These are phyloP conservation scores for Daedalea quercina DNA, from an alignment of 768 basidiomycete species.

Conservation along the genomic window DNA sequence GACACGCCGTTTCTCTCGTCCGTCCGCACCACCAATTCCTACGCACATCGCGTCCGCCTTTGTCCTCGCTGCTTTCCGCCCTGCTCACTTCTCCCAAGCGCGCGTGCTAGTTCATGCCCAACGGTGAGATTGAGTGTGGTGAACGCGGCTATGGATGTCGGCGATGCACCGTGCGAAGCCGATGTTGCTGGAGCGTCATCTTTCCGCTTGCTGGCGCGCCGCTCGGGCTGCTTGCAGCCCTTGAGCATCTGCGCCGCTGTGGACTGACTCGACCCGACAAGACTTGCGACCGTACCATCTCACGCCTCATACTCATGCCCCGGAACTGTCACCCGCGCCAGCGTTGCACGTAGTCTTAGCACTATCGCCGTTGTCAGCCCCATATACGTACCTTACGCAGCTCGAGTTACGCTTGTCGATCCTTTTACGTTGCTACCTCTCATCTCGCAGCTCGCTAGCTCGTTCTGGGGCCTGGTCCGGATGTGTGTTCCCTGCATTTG, in stretches of 20 bases:
- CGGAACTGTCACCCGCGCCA: constrained; percentile 8
- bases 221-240: constrained; percentile 16
- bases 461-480: not conserved
- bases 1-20: constrained; percentile 7
- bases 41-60: constrained; percentile 12
- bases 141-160: constrained; percentile 11
- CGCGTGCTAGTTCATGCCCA: constrained; percentile 21
- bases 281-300: not conserved
- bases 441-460: constrained; percentile 2
- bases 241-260: constrained; percentile 1
- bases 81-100: constrained; percentile 7
- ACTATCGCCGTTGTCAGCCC: constrained; percentile 2
- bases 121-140: constrained; percentile 9
- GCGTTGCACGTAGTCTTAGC: not conserved
- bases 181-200: constrained; percentile 8
- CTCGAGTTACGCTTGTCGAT: constrained; percentile 5
- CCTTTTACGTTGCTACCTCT: not conserved
- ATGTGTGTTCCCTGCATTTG: not conserved
- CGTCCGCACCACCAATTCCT: constrained; percentile 12
- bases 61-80: constrained; percentile 3
- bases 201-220: constrained; percentile 10
- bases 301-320: constrained; percentile 12
- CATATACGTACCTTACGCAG: not conserved
- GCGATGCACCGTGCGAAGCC: not conserved
- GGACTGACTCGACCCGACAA: constrained; percentile 5